Evolutionary conservation across 768 basidiomycete genomes (phyloP), one percentile per base, ranked within the genome.

Genomic region (Fomitopsis pulvina): DNA sequence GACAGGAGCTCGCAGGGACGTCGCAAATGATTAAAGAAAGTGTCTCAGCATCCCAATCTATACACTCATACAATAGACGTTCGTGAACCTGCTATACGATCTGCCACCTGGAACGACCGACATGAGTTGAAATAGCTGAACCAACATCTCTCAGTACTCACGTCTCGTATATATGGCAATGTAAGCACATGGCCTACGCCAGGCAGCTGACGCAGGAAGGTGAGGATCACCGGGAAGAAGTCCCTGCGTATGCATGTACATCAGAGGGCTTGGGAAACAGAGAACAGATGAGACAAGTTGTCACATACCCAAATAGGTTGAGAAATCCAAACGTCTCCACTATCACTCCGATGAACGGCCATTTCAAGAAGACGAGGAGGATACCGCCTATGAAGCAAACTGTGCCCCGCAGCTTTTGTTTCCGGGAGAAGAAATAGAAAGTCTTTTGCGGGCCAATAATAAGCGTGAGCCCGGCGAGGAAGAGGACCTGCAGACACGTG

Each of bases 381-480:
- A 98, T 86, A 14, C 92, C 92, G 26, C 88, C 89, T 34, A 95
- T 64, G 74, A 95, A 95, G 65, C 91, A 93, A 42, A 78, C 55
- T 4, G 90, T 87, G 39, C 96, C 96, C 16, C 96, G 81, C 55
- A 97, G 70, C 69, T 99, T 99, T 68, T 98, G 89, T 65, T 81
- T 88, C 53, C 96, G 81, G 27, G 94, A 88, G 69, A 99, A 98
- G 74, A 99, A 98, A 69, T 92, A 91, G 71, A 96, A 94, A 18
- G 93, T 96, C 73, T 97, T 98, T 56, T 88, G 84, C 6, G 93
- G 92, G 4, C 92, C 96, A 57, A 99, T 98, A 71, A 98, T 95
- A 54, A 98, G 78, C 7, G 94, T 95, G 50, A 99, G 76, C 43
- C 96, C 96, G 2, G 87, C 83, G 34, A 99, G 67, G 74, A 99